Evolutionary conservation across 2,329 filamentous ascomycete genomes (phyloP).

Genomic region (Lizonia empirigonia): DNA sequence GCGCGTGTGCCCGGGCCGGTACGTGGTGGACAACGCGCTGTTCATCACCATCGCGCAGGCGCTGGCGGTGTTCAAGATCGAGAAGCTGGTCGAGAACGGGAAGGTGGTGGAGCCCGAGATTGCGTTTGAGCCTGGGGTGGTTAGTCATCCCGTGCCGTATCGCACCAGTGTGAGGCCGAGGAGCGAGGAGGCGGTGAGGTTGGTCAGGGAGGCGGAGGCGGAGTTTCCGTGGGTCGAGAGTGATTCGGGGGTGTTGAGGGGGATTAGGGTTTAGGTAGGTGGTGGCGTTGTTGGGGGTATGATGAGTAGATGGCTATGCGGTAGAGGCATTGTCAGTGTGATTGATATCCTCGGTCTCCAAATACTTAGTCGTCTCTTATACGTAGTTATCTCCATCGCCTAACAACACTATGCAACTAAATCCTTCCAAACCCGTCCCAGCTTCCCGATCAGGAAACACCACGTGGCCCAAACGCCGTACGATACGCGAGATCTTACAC

Average conservation of each 20-base stretch:
- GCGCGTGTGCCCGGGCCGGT: slow-evolving; percentile 51
- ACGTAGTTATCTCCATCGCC: too few species aligned
- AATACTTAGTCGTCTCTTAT: too few species aligned
- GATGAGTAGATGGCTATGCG: too few species aligned
- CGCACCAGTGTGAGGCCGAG: slow-evolving; percentile 44
- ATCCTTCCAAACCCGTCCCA: too few species aligned
- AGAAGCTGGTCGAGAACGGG: slow-evolving; percentile 48
- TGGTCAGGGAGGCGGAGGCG: slow-evolving; percentile 44
- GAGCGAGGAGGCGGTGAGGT: slow-evolving; percentile 35
- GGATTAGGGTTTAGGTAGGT: slow-evolving; percentile 14
- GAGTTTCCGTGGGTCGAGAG: slow-evolving; percentile 50
- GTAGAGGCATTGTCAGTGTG: too few species aligned
- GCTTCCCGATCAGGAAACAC: too few species aligned
- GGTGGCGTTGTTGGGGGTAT: too few species aligned
- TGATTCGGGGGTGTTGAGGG: slow-evolving; percentile 40
- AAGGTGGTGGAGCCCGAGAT: slow-evolving; percentile 45
- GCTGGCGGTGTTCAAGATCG: slow-evolving; percentile 56
- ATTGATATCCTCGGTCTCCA: too few species aligned
- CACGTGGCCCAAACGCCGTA: too few species aligned
- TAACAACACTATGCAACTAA: too few species aligned
- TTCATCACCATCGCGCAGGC: slow-evolving; percentile 53
- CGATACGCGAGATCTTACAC: too few species aligned
- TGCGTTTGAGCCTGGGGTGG: slow-evolving; percentile 45
- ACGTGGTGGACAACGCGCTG: slow-evolving; percentile 51
- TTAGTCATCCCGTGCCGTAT: slow-evolving; percentile 50